Evolutionary conservation across 257 asterid species (phyloP), one percentile per base, ranked within the genome.

Genomic region (Avicennia marina): DNA sequence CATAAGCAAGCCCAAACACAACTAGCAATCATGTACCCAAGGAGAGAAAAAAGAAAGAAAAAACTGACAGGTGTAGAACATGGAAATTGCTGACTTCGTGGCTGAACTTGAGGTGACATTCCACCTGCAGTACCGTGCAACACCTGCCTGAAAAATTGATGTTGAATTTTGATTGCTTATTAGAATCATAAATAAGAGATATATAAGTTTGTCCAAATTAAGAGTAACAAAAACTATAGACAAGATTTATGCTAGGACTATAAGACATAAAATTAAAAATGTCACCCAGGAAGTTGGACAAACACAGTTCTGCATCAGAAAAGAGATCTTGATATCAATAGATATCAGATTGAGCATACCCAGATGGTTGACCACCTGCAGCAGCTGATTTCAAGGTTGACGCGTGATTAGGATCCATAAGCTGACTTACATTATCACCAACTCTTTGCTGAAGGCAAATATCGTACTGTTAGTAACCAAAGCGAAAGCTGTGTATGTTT

Each of bases 71-170:
- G 84, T 26, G 95, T 42, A 75, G 99, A 76, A 53, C 91, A 96
- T 7, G 94, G 91, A 81, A 84, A 85, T 73, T 89, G 99, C 72
- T 89, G 99, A 81, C 75, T 82, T 52, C 95, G 84, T 55, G 84
- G 78, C 73, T 86, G 99, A 66, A 89, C 89, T 70, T 89, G 99
- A 10, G 97, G 85, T 24, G 97, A 84, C 84, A 86, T 84, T 53
- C 83, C 93, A 64, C 96, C 97, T 52, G 86, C 81, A 32, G 83
- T 12, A 76, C 96, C 94, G 62, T 93, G 96, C 50, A 86, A 72
- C 74, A 89, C 77, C 75, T 82, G 97, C 87, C 99, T 93, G 80
- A 44, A 74, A 74, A 41, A 57, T 2, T 3, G 41, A 36, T n/a
- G 9, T 36, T 36, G 8, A 29, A 58, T 56, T 55, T 43, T 48